Base-by-base conservation (phyloP, 106 monocot genomes). In the Apostasia shenzhenica region DNA sequence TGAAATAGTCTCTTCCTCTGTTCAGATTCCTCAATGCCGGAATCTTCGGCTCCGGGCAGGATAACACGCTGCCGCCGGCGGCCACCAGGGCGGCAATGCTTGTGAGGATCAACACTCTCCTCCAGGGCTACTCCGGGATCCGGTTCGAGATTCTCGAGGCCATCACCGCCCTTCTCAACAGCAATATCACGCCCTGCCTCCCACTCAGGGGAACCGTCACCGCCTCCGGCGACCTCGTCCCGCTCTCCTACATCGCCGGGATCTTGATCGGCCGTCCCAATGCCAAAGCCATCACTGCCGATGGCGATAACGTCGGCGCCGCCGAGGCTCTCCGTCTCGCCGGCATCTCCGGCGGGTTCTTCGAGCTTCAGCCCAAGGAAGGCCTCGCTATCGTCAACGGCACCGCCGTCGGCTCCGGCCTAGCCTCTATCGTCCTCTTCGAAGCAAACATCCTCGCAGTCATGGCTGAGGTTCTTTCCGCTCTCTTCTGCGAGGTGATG, bases 81-180 rank as follows among this genome's bases (percentile, higher is more conserved):
- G 66, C 84, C 3, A 76, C 84, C 6, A 55, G 88, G 43, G 88
- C 88, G 6, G 88, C 88, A 41, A 94, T 94, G 87, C 60, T 94
- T 6, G 94, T 94, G 13, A 80, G 94, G 7, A 82, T 87, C 78
- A 94, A 94, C 85, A 94, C 94, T 26, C 91, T 91, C 54, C 72
- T 95, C 13, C 95, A 95, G 66, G 95, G 95, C 43, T 95, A 95
- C 92, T 95, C 95, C 11, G 95, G 92, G 41, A 95, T 95, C 74
- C 85, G 95, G 3, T 95, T 91, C 63, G 95, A 95, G 84, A 91
- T 95, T 76, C 81, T 95, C 42, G 91, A 91, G 57, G 76, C 95
- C 48, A 84, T 95, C 39, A 77, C 88, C 4, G 59, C 64, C 66
- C 73, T 95, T 11, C 84, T 95, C 12, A 95, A 95, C 74, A 49